Conservation (phyloP, 495 filamentous ascomycete genomes). For the Polyplosphaeria fusca region DNA sequence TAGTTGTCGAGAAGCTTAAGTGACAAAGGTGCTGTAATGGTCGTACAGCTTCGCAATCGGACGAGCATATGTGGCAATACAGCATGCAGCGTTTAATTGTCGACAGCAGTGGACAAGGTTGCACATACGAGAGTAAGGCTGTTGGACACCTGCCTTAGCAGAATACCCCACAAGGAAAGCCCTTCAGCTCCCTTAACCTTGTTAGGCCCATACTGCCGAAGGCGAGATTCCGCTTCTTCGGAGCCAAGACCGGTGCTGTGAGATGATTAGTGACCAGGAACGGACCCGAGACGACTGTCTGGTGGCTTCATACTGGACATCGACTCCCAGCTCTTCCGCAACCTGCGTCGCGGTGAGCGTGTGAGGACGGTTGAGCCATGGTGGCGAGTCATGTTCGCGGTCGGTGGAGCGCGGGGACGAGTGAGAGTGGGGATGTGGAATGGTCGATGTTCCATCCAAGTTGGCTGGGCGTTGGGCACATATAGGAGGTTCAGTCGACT, state of each 20-base stretch:
- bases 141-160: conserved; percentile 36
- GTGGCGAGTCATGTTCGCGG: background rate
- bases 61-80: no score
- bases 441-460: conserved; percentile 17
- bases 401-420: background rate
- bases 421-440: background rate
- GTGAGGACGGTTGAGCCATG: conserved; percentile 17
- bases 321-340: conserved; percentile 27
- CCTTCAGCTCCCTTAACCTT: conserved; percentile 37
- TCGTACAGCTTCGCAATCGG: no score
- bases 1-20: no score
- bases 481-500: conserved; percentile 36
- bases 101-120: no score
- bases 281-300: background rate
- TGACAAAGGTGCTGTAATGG: no score
- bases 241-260: conserved; percentile 28
- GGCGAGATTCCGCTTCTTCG: conserved; percentile 32
- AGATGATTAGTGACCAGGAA: conserved; percentile 3
- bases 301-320: conserved; percentile 8
- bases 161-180: conserved; percentile 36
- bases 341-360: conserved; percentile 28
- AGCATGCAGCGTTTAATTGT: no score
- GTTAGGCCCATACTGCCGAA: conserved; percentile 32
- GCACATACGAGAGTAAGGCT: conserved; percentile 33
- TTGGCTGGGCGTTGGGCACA: conserved; percentile 16